Percentiles rank a stretch among this genome's conserved stretches.
Conservation (phyloP, 805 yeast genomes). For the Sporopachydermia quercuum region DNA sequence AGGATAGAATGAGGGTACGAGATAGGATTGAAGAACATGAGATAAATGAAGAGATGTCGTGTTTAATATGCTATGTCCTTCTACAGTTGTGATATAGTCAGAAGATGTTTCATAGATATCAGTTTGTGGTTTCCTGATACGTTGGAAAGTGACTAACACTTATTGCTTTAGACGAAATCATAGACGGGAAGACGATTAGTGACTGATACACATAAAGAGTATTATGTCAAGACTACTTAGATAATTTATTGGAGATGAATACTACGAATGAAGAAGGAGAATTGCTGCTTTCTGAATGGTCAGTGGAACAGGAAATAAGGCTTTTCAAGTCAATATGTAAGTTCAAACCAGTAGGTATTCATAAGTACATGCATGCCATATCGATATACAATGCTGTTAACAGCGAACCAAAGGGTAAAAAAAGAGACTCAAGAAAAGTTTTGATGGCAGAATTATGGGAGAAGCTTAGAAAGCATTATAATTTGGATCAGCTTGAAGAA, state of each 20-base stretch:
- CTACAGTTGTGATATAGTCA: too few species aligned
- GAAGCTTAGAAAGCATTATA: slow-evolving; percentile 37
- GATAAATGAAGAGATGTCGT: too few species aligned
- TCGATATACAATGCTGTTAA: slow-evolving; percentile 9
- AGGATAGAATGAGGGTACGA: too few species aligned
- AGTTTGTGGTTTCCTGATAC: background rate
- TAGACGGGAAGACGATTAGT: background rate
- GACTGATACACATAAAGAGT: too few species aligned
- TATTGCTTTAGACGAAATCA: background rate
- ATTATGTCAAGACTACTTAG: too few species aligned
- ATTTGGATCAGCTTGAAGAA: slow-evolving; percentile 42
- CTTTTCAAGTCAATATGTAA: slow-evolving; percentile 48
- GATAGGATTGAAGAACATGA: too few species aligned
- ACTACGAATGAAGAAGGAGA: too few species aligned
- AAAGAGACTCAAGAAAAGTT: slow-evolving; percentile 5
- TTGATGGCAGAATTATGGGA: slow-evolving; percentile 38
- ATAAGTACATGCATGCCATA: slow-evolving; percentile 22
- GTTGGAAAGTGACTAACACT: background rate
- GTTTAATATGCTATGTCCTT: too few species aligned
- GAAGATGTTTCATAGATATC: too few species aligned
- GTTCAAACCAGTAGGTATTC: slow-evolving; percentile 51
- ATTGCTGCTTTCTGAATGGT: too few species aligned
- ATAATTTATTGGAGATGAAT: too few species aligned
- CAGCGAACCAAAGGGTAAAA: background rate
- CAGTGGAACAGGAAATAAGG: slow-evolving; percentile 43